Conservation (phyloP, 108 stramenopile genomes). For the Cyclostephanos tholiformis region DNA sequence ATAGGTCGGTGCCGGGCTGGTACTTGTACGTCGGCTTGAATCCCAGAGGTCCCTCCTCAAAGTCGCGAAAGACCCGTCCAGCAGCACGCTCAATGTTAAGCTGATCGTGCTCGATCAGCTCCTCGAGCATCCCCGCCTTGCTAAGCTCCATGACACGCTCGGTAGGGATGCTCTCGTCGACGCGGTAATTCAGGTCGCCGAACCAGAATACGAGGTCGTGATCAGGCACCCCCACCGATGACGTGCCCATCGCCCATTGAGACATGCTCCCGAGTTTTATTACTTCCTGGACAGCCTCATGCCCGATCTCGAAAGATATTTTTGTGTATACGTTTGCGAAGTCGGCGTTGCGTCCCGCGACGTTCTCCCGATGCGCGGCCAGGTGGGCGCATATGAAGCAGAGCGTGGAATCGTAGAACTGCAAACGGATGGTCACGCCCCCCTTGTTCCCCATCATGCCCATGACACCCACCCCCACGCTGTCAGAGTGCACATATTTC, state of each 20-base stretch:
- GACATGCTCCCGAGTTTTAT: slow-evolving; percentile 77
- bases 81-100: slow-evolving; percentile 92
- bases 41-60: slow-evolving; percentile 85
- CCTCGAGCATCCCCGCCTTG: slow-evolving; percentile 61
- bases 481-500: slow-evolving; percentile 67
- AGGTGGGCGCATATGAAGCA: slow-evolving; percentile 96
- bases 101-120: slow-evolving; percentile 92
- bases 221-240: slow-evolving; percentile 70
- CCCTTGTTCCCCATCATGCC: slow-evolving; percentile 99
- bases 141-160: slow-evolving; percentile 79
- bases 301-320: slow-evolving; percentile 86
- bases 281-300: slow-evolving; percentile 80
- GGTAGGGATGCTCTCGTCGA: slow-evolving; percentile 86
- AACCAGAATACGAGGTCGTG: slow-evolving; percentile 98
- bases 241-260: slow-evolving; percentile 75
- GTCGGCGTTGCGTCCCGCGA: slow-evolving; percentile 94
- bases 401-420: slow-evolving; percentile 90
- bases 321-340: slow-evolving; percentile 86
- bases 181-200: slow-evolving; percentile 98
- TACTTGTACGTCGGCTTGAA: slow-evolving; percentile 99
- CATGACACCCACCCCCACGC: slow-evolving; percentile 97
- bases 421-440: slow-evolving; percentile 86
- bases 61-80: slow-evolving; percentile 93
- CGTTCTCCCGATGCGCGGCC: slow-evolving; percentile 97
- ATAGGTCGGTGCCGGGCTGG: slow-evolving; percentile 93